Conservation (phyloP, 2,329 filamentous ascomycete species). For the Botryotinia globosa region DNA sequence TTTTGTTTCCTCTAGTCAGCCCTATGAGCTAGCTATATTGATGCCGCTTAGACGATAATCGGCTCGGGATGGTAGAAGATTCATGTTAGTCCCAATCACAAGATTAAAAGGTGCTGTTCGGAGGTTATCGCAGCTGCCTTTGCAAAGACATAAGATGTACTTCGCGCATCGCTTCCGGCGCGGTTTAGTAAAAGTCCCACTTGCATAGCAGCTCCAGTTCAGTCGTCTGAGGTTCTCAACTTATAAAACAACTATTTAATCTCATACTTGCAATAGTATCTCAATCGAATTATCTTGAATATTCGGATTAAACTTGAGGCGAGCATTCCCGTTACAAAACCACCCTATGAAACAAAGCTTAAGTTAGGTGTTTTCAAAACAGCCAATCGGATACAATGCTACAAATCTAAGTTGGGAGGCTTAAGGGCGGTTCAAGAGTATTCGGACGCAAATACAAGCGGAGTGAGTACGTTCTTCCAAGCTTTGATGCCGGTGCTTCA, state of each 20-base stretch:
- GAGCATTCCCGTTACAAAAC: not conserved
- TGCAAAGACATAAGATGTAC: not conserved
- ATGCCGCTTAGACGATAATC: not conserved
- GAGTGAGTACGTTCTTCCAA: not conserved
- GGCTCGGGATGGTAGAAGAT: not conserved
- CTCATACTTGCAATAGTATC: not conserved
- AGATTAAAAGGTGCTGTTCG: too few relatives aligned
- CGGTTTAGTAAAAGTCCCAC: not conserved
- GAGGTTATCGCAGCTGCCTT: not conserved
- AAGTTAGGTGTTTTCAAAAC: not conserved
- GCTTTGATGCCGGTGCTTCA: not conserved
- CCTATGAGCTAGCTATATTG: not conserved
- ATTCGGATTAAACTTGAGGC: not conserved
- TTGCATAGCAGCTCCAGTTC: not conserved
- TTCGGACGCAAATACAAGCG: not conserved
- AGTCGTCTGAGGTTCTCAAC: not conserved
- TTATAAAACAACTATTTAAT: not conserved
- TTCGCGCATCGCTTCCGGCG: not conserved
- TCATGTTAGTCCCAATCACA: too few relatives aligned
- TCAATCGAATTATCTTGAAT: not conserved
- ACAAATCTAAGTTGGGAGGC: not conserved
- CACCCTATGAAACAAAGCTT: not conserved
- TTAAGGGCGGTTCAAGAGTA: too few relatives aligned
- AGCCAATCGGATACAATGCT: not conserved
- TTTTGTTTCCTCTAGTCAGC: not conserved